phyloP scores from a whole-genome alignment of 768 basidiomycete species.

The Russula sp. region DNA sequence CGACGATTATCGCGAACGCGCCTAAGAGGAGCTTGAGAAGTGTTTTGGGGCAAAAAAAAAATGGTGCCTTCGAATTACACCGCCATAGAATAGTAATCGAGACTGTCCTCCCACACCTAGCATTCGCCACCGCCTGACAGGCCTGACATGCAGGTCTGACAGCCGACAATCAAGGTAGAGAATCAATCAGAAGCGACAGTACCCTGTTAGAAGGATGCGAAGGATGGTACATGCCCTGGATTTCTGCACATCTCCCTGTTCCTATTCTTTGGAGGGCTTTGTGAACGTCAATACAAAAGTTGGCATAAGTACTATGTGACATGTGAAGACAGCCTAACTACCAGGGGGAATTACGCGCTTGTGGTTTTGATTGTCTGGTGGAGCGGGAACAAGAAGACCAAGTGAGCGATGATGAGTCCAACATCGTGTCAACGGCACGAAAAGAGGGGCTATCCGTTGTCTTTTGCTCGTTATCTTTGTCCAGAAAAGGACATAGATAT shows the following conservation, averaged over 20 bases:
- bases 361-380: not conserved
- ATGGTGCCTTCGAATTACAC: not conserved
- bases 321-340: not conserved
- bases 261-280: too few relatives aligned
- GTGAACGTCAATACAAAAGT: too few relatives aligned
- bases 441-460: not conserved
- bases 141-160: not conserved
- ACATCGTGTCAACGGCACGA: not conserved
- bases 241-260: too few relatives aligned
- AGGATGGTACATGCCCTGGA: too few relatives aligned
- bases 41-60: not conserved
- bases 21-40: not conserved
- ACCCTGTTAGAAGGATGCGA: too few relatives aligned
- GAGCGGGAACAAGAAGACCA: not conserved
- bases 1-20: not conserved
- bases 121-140: not conserved
- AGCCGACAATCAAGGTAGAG: not conserved
- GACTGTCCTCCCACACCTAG: too few relatives aligned
- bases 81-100: too few relatives aligned
- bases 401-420: not conserved
- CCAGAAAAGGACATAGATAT: not conserved
- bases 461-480: not conserved
- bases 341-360: not conserved
- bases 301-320: too few relatives aligned
- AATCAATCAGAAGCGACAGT: not conserved